Percentiles rank a stretch among this genome's conserved stretches.
Evolutionary conservation across 2,329 filamentous ascomycete species (phyloP).

Genomic region (Arthrobotrys sphaeroides): DNA sequence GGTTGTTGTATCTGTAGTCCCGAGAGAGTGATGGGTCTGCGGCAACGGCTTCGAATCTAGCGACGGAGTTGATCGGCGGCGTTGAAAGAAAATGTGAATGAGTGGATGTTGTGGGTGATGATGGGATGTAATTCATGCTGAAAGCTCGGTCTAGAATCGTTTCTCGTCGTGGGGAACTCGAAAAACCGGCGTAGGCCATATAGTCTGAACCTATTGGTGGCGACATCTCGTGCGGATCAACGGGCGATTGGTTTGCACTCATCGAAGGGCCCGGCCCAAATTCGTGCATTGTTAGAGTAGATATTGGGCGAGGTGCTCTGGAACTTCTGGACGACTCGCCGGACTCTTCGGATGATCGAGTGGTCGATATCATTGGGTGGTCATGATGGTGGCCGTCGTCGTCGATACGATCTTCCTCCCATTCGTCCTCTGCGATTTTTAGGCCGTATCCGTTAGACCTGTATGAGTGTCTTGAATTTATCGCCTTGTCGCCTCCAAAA

Average conservation of each 20-base stretch:
- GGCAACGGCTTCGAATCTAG: slow-evolving; percentile 46
- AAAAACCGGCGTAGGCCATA: slow-evolving; percentile 43
- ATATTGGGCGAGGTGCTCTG: slow-evolving; percentile 34
- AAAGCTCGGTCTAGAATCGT: slow-evolving; percentile 51
- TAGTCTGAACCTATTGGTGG: slow-evolving; percentile 40
- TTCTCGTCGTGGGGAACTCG: slow-evolving; percentile 46
- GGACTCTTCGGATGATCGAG: slow-evolving; percentile 45
- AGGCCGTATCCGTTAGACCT: slow-evolving; percentile 26
- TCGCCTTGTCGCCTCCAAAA: slow-evolving; percentile 42
- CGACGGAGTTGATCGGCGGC: slow-evolving; percentile 37
- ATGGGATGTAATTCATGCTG: slow-evolving; percentile 53
- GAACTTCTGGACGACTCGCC: slow-evolving; percentile 36
- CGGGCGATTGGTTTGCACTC: slow-evolving; percentile 39
- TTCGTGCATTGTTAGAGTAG: slow-evolving; percentile 47
- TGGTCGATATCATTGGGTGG: slow-evolving; percentile 26
- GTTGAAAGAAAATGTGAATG: slow-evolving; percentile 23
- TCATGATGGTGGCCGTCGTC: not conserved
- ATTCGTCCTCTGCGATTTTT: slow-evolving; percentile 52
- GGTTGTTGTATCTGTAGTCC: slow-evolving; percentile 21
- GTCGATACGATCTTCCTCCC: slow-evolving; percentile 35
- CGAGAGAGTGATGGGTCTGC: slow-evolving; percentile 9
- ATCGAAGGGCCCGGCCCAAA: slow-evolving; percentile 18
- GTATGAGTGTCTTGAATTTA: slow-evolving; percentile 16
- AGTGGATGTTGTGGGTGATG: slow-evolving; percentile 24
- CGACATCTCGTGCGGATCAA: slow-evolving; percentile 37